phyloP scores from a whole-genome alignment of 176 grass and related monocot species.

The Carex myosuroides region DNA sequence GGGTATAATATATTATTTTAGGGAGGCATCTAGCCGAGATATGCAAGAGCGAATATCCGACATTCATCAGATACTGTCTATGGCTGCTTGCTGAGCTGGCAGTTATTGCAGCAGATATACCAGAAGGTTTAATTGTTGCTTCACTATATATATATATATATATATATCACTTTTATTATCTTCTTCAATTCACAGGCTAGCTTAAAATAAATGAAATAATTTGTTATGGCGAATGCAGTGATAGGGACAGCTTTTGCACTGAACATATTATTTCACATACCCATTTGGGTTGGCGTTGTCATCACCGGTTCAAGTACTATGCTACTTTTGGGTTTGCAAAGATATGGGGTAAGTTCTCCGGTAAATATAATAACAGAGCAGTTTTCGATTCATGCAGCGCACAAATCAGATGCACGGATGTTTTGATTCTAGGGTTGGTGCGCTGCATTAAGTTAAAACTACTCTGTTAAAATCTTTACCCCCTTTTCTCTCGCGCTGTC shows the following conservation, averaged over 20 bases:
- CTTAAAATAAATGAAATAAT: background rate
- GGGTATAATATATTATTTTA: background rate
- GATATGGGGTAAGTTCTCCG: constrained; percentile 49
- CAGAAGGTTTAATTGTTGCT: constrained; percentile 42
- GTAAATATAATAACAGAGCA: too few relatives aligned
- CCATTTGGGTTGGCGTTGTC: constrained; percentile 76
- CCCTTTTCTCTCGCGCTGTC: too few relatives aligned
- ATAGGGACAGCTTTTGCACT: constrained; percentile 61
- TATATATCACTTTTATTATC: background rate
- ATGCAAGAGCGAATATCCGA: constrained; percentile 74
- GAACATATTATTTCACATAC: constrained; percentile 78
- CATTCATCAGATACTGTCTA: constrained; percentile 42
- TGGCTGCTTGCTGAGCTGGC: constrained; percentile 69
- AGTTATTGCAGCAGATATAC: constrained; percentile 81
- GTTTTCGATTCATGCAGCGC: too few relatives aligned
- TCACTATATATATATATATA: too few relatives aligned
- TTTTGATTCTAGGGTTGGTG: too few relatives aligned
- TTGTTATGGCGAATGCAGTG: constrained; percentile 8
- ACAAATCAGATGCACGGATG: too few relatives aligned
- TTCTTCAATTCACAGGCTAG: background rate
- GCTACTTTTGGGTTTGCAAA: constrained; percentile 66
- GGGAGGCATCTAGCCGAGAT: constrained; percentile 79
- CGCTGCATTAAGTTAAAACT: too few relatives aligned
- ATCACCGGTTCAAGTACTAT: constrained; percentile 87
- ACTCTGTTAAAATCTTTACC: too few relatives aligned